Conservation (phyloP, 257 asterid genomes). For the Solanum chaucha region DNA sequence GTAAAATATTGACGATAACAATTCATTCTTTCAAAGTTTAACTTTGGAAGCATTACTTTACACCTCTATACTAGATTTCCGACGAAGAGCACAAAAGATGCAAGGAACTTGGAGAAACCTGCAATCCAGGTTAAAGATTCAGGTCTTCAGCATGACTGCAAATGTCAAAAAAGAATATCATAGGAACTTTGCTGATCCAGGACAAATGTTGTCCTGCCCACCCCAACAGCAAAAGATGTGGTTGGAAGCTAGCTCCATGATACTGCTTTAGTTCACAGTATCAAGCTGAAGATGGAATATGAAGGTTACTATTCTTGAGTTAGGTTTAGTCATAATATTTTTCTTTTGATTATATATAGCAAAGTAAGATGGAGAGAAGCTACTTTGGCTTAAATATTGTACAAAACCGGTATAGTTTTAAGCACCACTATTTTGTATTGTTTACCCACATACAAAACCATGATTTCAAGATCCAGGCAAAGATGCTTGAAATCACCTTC, state of each 20-base stretch:
- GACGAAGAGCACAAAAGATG: background rate
- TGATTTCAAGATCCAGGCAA: background rate
- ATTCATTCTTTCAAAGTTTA: background rate
- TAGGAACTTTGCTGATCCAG: background rate
- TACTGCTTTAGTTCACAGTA: background rate
- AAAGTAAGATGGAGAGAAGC: background rate
- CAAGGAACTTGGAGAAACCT: background rate
- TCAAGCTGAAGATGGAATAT: background rate
- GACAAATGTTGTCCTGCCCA: background rate
- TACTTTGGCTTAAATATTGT: background rate
- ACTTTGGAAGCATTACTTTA: background rate
- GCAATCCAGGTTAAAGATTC: background rate
- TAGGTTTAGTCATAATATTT: background rate
- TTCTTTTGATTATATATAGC: background rate
- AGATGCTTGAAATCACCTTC: slow-evolving; percentile 41
- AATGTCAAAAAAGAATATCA: background rate
- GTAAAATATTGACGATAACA: background rate
- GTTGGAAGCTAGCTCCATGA: background rate
- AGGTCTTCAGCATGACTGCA: background rate
- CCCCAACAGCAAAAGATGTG: background rate
- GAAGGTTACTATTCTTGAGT: background rate
- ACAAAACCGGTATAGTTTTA: background rate
- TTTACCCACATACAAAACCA: background rate
- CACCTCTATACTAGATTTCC: background rate
- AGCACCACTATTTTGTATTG: background rate